Percentiles rank a stretch among this genome's conserved stretches.
Conservation (phyloP, 768 basidiomycete genomes). For the Leucocoprinus leucothites region DNA sequence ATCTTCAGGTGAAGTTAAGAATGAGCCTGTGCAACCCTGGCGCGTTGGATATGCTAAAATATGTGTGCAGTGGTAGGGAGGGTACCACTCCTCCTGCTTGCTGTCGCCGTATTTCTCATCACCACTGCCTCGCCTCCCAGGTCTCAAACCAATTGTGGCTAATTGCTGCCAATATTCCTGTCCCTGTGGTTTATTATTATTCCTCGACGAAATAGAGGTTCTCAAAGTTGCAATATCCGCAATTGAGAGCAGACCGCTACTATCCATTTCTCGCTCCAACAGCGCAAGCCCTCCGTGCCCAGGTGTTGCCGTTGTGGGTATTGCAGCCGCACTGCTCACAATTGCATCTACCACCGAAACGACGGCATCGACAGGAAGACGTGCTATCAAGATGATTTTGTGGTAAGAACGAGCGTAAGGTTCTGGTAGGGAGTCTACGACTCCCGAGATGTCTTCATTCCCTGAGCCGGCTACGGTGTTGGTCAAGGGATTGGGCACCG, state of each 20-base stretch:
- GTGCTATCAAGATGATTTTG: too few relatives aligned
- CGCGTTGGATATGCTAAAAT: too few relatives aligned
- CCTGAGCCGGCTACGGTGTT: conserved; percentile 79
- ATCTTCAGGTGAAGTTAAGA: too few relatives aligned
- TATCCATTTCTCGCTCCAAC: conserved; percentile 55
- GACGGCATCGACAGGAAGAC: conserved; percentile 35
- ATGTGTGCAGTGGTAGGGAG: too few relatives aligned
- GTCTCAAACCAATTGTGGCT: conserved; percentile 33
- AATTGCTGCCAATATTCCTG: conserved; percentile 45
- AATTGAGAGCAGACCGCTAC: conserved; percentile 66
- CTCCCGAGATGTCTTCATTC: conserved; percentile 78
- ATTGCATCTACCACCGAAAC: neutral
- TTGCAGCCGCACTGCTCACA: neutral
- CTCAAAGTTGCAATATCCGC: conserved; percentile 67
- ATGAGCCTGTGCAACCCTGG: conserved; percentile 20
- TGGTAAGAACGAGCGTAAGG: conserved; percentile 75
- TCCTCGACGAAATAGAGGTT: conserved; percentile 42
- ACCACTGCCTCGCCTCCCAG: conserved; percentile 30
- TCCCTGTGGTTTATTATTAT: conserved; percentile 24
- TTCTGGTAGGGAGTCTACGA: conserved; percentile 87
- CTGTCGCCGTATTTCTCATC: too few relatives aligned
- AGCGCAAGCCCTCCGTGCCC: conserved; percentile 48
- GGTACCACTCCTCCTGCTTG: conserved; percentile 28
- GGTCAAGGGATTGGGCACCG: conserved; percentile 36
- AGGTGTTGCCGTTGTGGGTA: conserved; percentile 34